Percentiles rank a stretch among this genome's conserved stretches.
These are phyloP conservation scores for Saturnispora saitoi DNA, from an alignment of 805 yeast species.

Conservation along the genomic window DNA sequence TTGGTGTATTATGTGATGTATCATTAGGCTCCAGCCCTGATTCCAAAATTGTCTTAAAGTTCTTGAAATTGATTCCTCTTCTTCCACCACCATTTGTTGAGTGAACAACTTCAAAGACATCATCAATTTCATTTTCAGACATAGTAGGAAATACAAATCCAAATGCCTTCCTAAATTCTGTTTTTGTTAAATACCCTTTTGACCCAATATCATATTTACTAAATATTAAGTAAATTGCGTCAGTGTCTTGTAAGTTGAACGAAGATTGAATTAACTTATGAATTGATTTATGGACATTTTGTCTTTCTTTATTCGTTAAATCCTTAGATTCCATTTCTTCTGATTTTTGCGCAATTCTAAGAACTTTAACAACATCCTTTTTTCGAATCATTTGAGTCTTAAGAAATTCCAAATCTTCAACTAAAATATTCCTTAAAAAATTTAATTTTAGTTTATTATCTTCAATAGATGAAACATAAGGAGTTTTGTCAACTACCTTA, in stretches of 20 bases:
- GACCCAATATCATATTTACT: slow-evolving; percentile 31
- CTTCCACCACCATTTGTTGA: slow-evolving; percentile 13
- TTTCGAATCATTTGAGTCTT: slow-evolving; percentile 4
- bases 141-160: slow-evolving; percentile 34
- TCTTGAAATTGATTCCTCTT: slow-evolving; percentile 23
- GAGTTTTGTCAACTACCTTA: slow-evolving; percentile 5
- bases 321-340: background rate
- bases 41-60: slow-evolving; percentile 14
- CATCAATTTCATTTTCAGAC: slow-evolving; percentile 28
- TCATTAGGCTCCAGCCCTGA: slow-evolving; percentile 14
- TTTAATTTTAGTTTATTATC: slow-evolving; percentile 1
- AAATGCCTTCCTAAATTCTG: slow-evolving; percentile 37
- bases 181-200: slow-evolving; percentile 30
- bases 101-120: slow-evolving; percentile 29
- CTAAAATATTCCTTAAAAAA: slow-evolving; percentile 3
- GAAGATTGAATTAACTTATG: slow-evolving; percentile 10
- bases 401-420: background rate
- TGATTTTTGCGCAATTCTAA: slow-evolving; percentile 8
- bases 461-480: background rate
- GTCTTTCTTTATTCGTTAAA: background rate
- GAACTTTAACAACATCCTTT: slow-evolving; percentile 9
- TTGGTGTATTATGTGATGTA: background rate
- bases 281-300: slow-evolving; percentile 3
- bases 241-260: slow-evolving; percentile 9
- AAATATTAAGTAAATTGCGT: slow-evolving; percentile 30